A percentile compares a stretch with the other conserved stretches of the same genome.
phyloP scores from a whole-genome alignment of 768 basidiomycete species.

The Coprinopsis strossmayeri region DNA sequence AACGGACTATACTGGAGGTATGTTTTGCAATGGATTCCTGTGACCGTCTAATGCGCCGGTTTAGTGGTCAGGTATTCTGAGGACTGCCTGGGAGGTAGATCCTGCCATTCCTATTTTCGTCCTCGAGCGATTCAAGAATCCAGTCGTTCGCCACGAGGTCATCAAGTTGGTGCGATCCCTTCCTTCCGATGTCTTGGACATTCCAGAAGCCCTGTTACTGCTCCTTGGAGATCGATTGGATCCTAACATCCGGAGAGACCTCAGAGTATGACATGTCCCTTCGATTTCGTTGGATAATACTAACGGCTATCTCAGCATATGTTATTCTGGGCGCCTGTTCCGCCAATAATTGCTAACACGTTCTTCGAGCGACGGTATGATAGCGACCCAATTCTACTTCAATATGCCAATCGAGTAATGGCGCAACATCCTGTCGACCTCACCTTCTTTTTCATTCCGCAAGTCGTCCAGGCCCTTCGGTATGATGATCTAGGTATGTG shows the following conservation, averaged over 20 bases:
- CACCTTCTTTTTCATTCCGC: constrained; percentile 98
- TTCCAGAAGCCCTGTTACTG: constrained; percentile 76
- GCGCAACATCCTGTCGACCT: constrained; percentile 92
- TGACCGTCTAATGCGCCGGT: too few relatives aligned
- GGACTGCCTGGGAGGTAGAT: constrained; percentile 74
- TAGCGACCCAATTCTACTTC: constrained; percentile 79
- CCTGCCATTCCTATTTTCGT: constrained; percentile 81
- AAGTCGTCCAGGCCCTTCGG: constrained; percentile 94
- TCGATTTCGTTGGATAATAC: neutral
- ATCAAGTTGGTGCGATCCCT: constrained; percentile 66
- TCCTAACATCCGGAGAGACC: constrained; percentile 48
- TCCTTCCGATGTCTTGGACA: constrained; percentile 60
- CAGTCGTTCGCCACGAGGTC: constrained; percentile 64
- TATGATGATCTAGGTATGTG: constrained; percentile 77
- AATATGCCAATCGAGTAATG: constrained; percentile 94
- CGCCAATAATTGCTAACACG: constrained; percentile 74
- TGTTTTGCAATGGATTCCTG: too few relatives aligned
- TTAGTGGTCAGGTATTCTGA: constrained; percentile 62
- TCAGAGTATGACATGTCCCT: constrained; percentile 49
- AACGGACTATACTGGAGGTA: constrained; percentile 62
- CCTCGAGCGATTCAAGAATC: constrained; percentile 81
- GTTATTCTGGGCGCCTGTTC: constrained; percentile 82
- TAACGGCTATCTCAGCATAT: constrained; percentile 52
- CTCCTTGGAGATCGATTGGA: constrained; percentile 73
- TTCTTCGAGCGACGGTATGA: constrained; percentile 83